These are phyloP conservation scores for Colletotrichum chlorophyti DNA, from an alignment of 2,329 filamentous ascomycete genomes.

Conservation along the genomic window DNA sequence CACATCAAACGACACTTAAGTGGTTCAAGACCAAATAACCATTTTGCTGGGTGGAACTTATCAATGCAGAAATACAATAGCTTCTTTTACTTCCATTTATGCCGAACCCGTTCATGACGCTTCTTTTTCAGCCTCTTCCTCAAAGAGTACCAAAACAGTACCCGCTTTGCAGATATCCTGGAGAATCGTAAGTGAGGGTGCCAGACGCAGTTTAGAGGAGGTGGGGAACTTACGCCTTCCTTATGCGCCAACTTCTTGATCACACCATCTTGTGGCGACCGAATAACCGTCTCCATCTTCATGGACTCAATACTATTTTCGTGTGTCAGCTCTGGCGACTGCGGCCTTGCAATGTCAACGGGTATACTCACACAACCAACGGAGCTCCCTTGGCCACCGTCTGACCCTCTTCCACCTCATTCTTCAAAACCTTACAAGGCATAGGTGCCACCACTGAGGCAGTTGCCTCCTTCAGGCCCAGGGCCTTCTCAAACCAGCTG, in stretches of 20 bases:
- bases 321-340: constrained; percentile 34
- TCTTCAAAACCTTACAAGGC: constrained; percentile 94
- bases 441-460: constrained; percentile 92
- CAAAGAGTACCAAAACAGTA: constrained; percentile 76
- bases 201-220: background rate
- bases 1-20: too few relatives aligned
- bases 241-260: constrained; percentile 78
- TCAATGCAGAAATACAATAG: background rate
- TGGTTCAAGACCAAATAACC: too few relatives aligned
- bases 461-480: constrained; percentile 80
- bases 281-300: constrained; percentile 89
- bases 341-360: background rate
- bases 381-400: constrained; percentile 84
- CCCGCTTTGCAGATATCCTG: constrained; percentile 82
- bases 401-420: constrained; percentile 85
- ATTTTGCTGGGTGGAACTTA: too few relatives aligned
- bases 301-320: constrained; percentile 75
- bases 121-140: constrained; percentile 49
- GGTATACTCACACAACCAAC: constrained; percentile 74
- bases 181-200: constrained; percentile 29
- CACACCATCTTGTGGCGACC: constrained; percentile 75
- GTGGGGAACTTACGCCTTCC: constrained; percentile 67
- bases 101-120: constrained; percentile 4
- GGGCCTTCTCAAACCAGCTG: constrained; percentile 84
- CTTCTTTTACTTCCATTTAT: background rate